A percentile compares a stretch with the other conserved stretches of the same genome.
These are phyloP conservation scores for Emericellopsis terricola DNA, from an alignment of 495 filamentous ascomycete species.

Conservation along the genomic window DNA sequence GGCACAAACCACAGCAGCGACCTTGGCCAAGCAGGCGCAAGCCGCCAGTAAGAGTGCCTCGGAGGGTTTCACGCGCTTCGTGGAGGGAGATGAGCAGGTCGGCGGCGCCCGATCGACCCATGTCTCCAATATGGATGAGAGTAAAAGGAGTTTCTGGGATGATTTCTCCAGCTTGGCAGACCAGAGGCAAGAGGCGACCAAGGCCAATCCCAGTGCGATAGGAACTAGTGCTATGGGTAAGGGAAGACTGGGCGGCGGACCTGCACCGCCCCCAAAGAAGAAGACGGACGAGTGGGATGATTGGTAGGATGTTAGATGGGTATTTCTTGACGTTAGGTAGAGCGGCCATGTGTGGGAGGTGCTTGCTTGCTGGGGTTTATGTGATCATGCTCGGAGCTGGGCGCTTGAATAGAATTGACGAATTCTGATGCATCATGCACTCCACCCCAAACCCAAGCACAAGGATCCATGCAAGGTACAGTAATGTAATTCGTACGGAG, in stretches of 20 bases:
- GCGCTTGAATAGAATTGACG: too few relatives aligned
- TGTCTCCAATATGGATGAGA: conserved; percentile 23
- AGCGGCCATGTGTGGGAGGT: too few relatives aligned
- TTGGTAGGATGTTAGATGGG: too few relatives aligned
- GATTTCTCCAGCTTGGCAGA: conserved; percentile 39
- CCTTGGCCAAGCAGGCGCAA: conserved; percentile 40
- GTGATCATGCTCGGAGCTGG: too few relatives aligned
- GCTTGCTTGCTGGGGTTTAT: too few relatives aligned
- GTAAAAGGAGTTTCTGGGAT: conserved; percentile 86
- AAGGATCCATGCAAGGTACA: too few relatives aligned
- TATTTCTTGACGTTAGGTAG: too few relatives aligned
- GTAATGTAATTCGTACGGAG: too few relatives aligned
- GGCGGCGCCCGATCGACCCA: conserved; percentile 9
- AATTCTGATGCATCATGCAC: too few relatives aligned
- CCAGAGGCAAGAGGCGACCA: conserved; percentile 14
- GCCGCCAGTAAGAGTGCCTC: conserved; percentile 49
- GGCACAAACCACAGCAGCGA: conserved; percentile 51
- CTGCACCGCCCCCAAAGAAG: conserved; percentile 16
- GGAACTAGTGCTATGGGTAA: conserved; percentile 58
- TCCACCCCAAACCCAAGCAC: too few relatives aligned
- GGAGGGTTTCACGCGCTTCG: conserved; percentile 64
- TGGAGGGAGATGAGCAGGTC: conserved; percentile 37
- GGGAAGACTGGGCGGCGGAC: conserved; percentile 28
- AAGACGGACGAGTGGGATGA: conserved; percentile 48
- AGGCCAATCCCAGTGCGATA: conserved; percentile 38